These are phyloP conservation scores for Dothideomycetes sp. DNA, from an alignment of 2,329 filamentous ascomycete species.

Conservation along the genomic window DNA sequence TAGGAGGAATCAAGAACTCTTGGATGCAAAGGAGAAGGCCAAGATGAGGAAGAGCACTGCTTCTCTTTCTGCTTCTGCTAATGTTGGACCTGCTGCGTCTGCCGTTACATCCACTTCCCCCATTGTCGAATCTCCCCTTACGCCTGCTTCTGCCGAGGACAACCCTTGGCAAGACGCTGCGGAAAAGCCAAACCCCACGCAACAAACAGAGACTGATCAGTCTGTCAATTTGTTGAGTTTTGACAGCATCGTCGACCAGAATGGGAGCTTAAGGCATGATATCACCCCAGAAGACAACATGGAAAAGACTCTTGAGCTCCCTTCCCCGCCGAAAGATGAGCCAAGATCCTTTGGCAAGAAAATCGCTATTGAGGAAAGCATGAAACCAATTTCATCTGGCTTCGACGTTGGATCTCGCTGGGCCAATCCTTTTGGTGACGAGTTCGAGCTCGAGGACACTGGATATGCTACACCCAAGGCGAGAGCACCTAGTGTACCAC, in stretches of 20 bases:
- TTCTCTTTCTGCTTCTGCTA: neutral
- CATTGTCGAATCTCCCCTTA: too few species aligned
- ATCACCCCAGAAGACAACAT: constrained; percentile 2
- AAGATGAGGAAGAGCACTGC: constrained; percentile 8
- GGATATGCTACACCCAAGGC: constrained; percentile 25
- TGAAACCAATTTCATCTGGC: constrained; percentile 17
- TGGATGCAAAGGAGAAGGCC: constrained; percentile 19
- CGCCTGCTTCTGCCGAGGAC: constrained; percentile 14
- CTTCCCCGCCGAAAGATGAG: constrained; percentile 10
- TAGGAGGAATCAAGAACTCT: constrained; percentile 21
- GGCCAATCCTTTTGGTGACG: constrained; percentile 36
- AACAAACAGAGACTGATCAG: too few species aligned
- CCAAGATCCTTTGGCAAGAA: constrained; percentile 3
- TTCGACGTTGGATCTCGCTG: constrained; percentile 29
- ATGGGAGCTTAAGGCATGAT: constrained; percentile 24
- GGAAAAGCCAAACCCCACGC: neutral
- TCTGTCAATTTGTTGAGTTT: too few species aligned
- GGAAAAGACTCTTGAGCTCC: constrained; percentile 4
- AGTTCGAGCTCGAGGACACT: constrained; percentile 20
- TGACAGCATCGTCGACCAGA: constrained; percentile 28
- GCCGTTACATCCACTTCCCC: too few species aligned
- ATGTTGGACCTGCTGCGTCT: constrained; percentile 9
- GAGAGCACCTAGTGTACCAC: constrained; percentile 26
- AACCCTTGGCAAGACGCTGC: neutral
- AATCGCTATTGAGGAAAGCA: neutral